Conservation (phyloP, 148 eudicot species). For the Salicornia ramosissima region DNA sequence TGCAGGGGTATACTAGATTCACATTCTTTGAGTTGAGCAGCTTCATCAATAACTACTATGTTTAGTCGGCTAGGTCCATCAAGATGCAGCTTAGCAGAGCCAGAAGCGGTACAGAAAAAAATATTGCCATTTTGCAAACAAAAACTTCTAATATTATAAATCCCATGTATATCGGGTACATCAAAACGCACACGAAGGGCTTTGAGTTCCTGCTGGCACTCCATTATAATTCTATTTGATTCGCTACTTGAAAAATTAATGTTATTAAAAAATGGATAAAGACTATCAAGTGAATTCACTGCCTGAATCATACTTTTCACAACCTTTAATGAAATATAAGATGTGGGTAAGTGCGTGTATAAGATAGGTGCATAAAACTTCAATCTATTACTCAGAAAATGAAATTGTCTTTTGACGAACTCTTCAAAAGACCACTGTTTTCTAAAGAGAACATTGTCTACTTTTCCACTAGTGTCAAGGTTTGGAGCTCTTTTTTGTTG, state of each 20-base stretch:
- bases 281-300: not conserved
- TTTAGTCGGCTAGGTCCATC: not conserved
- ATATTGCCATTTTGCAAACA: conserved; percentile 37
- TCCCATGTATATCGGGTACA: not conserved
- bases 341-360: conserved; percentile 54
- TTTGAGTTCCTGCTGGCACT: conserved; percentile 9
- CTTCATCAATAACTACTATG: conserved; percentile 44
- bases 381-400: conserved; percentile 20
- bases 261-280: not conserved
- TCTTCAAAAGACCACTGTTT: conserved; percentile 9
- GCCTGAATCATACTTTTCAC: conserved; percentile 32
- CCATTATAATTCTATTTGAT: not conserved
- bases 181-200: conserved; percentile 18
- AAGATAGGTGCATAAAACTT: conserved; percentile 25
- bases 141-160: conserved; percentile 14
- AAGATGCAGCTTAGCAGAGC: conserved; percentile 32
- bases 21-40: conserved; percentile 62
- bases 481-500: not conserved
- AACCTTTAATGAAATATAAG: conserved; percentile 20
- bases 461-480: too few relatives aligned
- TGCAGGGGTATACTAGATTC: conserved; percentile 50
- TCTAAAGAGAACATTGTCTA: not conserved
- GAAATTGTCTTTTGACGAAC: conserved; percentile 27
- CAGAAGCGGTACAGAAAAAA: conserved; percentile 51
- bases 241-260: not conserved